These are phyloP conservation scores for Gossypium stocksii DNA, from an alignment of 345 rosid genomes.

Conservation along the genomic window DNA sequence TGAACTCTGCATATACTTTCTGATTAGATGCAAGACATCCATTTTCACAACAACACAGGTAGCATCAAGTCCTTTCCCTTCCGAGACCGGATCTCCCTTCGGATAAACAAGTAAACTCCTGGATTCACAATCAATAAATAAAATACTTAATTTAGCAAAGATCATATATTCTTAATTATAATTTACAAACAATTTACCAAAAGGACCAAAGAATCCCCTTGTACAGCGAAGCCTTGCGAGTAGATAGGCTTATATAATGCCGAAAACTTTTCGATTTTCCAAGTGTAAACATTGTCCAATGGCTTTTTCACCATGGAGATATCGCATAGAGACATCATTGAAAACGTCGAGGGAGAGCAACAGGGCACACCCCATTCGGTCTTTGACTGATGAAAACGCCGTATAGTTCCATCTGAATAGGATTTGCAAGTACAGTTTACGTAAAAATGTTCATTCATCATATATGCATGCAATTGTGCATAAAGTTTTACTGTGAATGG, in stretches of 20 bases:
- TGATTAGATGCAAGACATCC: background rate
- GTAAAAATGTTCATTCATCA: background rate
- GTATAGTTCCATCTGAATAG: slow-evolving; percentile 12
- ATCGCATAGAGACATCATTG: slow-evolving; percentile 13
- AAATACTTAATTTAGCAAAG: background rate
- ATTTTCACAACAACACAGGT: background rate
- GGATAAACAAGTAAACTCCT: background rate
- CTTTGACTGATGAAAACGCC: slow-evolving; percentile 11
- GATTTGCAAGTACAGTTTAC: background rate
- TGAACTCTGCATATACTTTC: background rate
- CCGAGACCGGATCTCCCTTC: background rate
- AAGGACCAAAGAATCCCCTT: slow-evolving; percentile 25
- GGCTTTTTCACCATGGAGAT: background rate
- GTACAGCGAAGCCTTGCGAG: slow-evolving; percentile 22
- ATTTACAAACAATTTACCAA: background rate
- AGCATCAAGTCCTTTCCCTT: background rate
- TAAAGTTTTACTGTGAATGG: background rate
- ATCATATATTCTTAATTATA: background rate
- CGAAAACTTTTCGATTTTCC: slow-evolving; percentile 16
- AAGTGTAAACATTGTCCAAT: background rate
- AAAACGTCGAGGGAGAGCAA: slow-evolving; percentile 26
- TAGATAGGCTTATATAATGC: slow-evolving; percentile 10
- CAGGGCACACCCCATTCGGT: slow-evolving; percentile 26
- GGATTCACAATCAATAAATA: background rate
- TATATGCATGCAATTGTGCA: background rate